Evolutionary conservation across 108 stramenopile genomes (phyloP).

Genomic region (Cylindrotheca closterium): DNA sequence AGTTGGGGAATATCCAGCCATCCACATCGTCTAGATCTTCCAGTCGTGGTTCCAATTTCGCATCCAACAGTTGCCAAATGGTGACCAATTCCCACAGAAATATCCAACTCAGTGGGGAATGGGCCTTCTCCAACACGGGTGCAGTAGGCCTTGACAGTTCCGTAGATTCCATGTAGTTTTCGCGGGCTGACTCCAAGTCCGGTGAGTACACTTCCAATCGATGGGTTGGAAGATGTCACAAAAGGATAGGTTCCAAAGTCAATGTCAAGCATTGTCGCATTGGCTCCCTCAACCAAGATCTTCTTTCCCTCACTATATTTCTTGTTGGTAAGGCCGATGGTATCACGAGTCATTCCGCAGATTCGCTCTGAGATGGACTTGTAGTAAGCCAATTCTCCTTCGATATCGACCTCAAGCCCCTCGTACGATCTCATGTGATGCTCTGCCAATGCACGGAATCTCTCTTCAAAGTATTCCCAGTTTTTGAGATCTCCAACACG

Average conservation of each 20-base stretch:
- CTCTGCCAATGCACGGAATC: slow-evolving; percentile 85
- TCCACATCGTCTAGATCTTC: slow-evolving; percentile 91
- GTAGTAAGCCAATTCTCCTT: slow-evolving; percentile 87
- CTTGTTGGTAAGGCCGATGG: slow-evolving; percentile 87
- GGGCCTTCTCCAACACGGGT: slow-evolving; percentile 99
- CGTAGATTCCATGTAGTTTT: slow-evolving; percentile 92
- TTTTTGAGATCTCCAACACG: slow-evolving; percentile 91
- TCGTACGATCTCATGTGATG: slow-evolving; percentile 69
- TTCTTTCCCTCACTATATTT: slow-evolving; percentile 85
- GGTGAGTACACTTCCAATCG: slow-evolving; percentile 94
- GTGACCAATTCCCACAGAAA: slow-evolving; percentile 64
- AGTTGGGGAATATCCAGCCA: slow-evolving; percentile 98
- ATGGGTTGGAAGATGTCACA: slow-evolving; percentile 96
- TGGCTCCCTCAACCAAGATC: slow-evolving; percentile 98
- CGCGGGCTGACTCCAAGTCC: slow-evolving; percentile 96
- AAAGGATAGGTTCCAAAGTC: slow-evolving; percentile 99
- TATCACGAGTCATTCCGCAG: slow-evolving; percentile 85
- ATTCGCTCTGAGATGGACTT: slow-evolving; percentile 70
- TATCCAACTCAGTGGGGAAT: slow-evolving; percentile 96
- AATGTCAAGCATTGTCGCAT: slow-evolving; percentile 99
- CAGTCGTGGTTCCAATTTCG: slow-evolving; percentile 98
- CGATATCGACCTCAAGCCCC: slow-evolving; percentile 89
- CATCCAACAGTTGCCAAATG: slow-evolving; percentile 87
- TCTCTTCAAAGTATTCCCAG: slow-evolving; percentile 83
- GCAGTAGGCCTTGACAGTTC: slow-evolving; percentile 98